Percentiles rank a stretch among this genome's conserved stretches.
Conservation (phyloP, 352 stramenopile genomes). For the Globisporangium paddicum region DNA sequence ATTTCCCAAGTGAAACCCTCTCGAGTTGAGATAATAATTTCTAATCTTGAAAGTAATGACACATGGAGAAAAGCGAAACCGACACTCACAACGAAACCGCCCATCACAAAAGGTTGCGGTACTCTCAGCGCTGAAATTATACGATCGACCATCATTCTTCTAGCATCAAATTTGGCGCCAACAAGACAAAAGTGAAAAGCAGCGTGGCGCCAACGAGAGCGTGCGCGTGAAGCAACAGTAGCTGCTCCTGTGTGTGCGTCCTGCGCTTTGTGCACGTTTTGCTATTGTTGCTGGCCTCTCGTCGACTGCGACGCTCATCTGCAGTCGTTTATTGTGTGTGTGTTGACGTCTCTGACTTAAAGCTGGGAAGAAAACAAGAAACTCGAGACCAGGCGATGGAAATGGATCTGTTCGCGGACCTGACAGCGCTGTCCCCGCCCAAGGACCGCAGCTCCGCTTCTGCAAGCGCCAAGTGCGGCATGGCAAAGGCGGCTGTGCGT, state of each 20-base stretch:
- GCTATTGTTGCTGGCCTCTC: background rate
- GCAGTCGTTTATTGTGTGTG: background rate
- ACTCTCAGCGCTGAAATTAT: constrained; percentile 1
- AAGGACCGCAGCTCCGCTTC: background rate
- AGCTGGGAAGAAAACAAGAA: background rate
- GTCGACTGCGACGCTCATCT: background rate
- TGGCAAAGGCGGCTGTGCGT: background rate
- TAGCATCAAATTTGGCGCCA: too few relatives aligned
- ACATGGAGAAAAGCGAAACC: background rate
- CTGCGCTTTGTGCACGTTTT: too few relatives aligned
- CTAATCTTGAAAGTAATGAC: background rate
- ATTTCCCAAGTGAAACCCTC: background rate
- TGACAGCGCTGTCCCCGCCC: constrained; percentile 10
- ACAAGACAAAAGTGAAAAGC: background rate
- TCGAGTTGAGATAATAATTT: background rate
- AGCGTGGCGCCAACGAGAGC: background rate
- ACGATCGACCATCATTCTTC: constrained; percentile 6
- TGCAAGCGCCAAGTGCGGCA: background rate
- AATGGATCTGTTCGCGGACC: constrained; percentile 11
- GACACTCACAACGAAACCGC: too few relatives aligned
- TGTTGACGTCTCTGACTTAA: too few relatives aligned
- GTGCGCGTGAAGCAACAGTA: too few relatives aligned
- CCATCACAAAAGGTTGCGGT: background rate
- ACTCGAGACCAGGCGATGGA: background rate
- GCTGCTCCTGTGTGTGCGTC: background rate